These are phyloP conservation scores for Caryopteris hybrid DNA, from an alignment of 305 asterid species.

Conservation along the genomic window DNA sequence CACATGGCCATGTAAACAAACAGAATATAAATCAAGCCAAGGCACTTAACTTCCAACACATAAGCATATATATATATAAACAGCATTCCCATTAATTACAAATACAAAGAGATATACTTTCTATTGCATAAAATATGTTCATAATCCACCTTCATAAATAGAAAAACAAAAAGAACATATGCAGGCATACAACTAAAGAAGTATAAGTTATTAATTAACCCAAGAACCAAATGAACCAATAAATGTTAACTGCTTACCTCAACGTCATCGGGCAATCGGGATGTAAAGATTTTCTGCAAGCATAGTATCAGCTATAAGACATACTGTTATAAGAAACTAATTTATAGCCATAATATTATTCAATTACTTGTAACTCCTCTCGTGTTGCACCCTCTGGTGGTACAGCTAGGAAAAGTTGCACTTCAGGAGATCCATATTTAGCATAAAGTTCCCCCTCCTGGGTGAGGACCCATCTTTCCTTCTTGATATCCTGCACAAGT, in stretches of 20 bases:
- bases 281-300: conserved; percentile 25
- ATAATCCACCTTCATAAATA: neutral
- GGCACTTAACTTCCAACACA: neutral
- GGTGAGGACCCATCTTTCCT: conserved; percentile 75
- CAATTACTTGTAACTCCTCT: conserved; percentile 67
- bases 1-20: neutral
- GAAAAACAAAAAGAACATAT: neutral
- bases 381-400: conserved; percentile 68
- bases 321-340: conserved; percentile 1
- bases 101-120: neutral
- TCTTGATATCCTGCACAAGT: conserved; percentile 65
- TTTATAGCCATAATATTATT: neutral
- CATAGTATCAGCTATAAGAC: conserved; percentile 8
- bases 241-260: conserved; percentile 17
- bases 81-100: neutral
- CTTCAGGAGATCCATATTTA: conserved; percentile 80
- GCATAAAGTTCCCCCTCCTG: conserved; percentile 72
- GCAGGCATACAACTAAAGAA: neutral
- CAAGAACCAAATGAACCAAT: neutral
- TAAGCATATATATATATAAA: neutral
- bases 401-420: conserved; percentile 59
- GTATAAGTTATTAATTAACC: neutral
- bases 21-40: neutral
- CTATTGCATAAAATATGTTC: neutral
- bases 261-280: conserved; percentile 24